Evolutionary conservation across 495 filamentous ascomycete genomes (phyloP).

Genomic region (Cudoniella acicularis): DNA sequence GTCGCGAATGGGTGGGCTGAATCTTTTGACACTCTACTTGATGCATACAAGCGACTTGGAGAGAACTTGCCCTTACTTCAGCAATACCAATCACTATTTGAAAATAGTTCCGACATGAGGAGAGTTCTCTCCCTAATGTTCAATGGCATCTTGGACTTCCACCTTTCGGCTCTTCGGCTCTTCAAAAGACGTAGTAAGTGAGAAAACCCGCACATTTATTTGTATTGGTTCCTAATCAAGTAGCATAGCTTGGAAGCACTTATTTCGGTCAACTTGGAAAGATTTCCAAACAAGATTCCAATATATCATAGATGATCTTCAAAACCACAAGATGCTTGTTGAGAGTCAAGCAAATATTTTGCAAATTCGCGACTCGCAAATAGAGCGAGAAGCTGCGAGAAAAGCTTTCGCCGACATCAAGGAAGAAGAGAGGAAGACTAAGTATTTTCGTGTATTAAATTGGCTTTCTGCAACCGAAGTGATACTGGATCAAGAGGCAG

Average conservation of each 20-base stretch:
- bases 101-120: constrained; percentile 24
- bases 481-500: constrained; percentile 28
- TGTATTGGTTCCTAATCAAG: neutral
- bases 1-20: neutral
- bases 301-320: constrained; percentile 32
- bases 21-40: constrained; percentile 36
- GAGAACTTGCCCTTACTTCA: constrained; percentile 33
- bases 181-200: neutral
- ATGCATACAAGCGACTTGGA: constrained; percentile 40
- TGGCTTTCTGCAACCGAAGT: constrained; percentile 30
- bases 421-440: constrained; percentile 18
- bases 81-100: constrained; percentile 31
- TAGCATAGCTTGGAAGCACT: constrained; percentile 29
- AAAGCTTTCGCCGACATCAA: constrained; percentile 4
- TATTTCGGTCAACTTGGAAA: constrained; percentile 36
- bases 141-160: constrained; percentile 42
- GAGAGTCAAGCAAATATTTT: constrained; percentile 29
- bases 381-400: neutral
- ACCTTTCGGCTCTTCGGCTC: neutral
- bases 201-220: neutral
- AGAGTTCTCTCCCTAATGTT: constrained; percentile 35
- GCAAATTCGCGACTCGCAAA: constrained; percentile 25
- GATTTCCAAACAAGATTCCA: constrained; percentile 35
- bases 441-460: constrained; percentile 19
- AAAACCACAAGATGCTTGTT: constrained; percentile 34